Evolutionary conservation across 225 moss, liverwort and hornwort species (phyloP), one percentile per base, ranked within the genome.

Genomic region (Thuidium tamariscinum): DNA sequence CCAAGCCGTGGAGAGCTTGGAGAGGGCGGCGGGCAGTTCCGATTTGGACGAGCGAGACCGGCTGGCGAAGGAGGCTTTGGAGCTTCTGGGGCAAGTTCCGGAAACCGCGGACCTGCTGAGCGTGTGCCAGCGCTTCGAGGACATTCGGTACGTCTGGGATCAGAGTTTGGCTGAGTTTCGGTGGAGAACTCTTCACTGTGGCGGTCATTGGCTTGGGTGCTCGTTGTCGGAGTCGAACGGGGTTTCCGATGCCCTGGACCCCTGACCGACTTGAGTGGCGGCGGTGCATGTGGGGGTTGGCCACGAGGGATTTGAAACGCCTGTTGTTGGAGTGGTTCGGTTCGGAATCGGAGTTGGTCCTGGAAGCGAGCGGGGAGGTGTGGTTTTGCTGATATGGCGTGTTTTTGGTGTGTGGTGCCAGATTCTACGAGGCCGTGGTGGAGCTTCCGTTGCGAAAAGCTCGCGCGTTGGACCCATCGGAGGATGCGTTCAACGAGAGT

Each of bases 371-470:
- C 21, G 85, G 36, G 81, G 64, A 36, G 65, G 20, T 82, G 57
- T 83, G 19, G 12, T 74, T 41, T 41, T 49, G 65, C 76, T 88
- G 73, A 85, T 59, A 1, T 7, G 70, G 62, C 25, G 57, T 49
- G 52, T 57, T 56, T 39, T 34, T 21, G 20, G 48, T 14, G 83
- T 64, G 76, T 70, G 67, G 52, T 30, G 69, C 34, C 96, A 99
- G 99, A 83, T 99, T 91, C 80, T 99, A 99, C 93, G 97, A 99
- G 93, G 97, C 99, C 70, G 99, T 99, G 83, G 99, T 99, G 87
- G 99, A 99, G 94, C 90, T 99, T 85, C 96, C 99, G 30, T 77
- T 99, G 82, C 92, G 94, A 6, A 99, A 99, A 86, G 99, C 99
- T 80, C 97, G 95, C 73, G 99, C 99, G 39, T 89, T 97, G 74